phyloP scores from a whole-genome alignment of 495 filamentous ascomycete species.

The Penicillium longicatenatum region DNA sequence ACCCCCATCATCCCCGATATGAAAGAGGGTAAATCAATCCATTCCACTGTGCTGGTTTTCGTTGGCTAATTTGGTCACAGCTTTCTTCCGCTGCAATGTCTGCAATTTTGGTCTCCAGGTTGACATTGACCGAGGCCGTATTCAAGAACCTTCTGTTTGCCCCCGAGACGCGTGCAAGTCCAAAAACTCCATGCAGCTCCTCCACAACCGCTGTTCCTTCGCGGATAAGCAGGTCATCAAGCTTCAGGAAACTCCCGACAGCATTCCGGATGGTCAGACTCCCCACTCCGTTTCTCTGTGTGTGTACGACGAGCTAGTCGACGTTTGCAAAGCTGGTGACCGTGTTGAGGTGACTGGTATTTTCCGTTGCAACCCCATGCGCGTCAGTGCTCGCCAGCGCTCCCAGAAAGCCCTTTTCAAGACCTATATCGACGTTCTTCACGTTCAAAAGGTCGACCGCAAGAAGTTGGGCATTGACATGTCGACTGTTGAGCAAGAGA shows the following conservation, averaged over 20 bases:
- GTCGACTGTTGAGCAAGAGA: conserved; percentile 84
- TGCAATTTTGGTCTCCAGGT: conserved; percentile 91
- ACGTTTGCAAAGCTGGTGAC: conserved; percentile 97
- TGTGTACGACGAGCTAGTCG: conserved; percentile 94
- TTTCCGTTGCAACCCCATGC: conserved; percentile 90
- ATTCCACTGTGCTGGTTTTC: not conserved
- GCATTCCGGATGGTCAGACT: conserved; percentile 87
- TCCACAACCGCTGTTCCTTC: conserved; percentile 95
- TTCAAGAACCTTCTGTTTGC: conserved; percentile 90
- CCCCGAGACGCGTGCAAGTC: conserved; percentile 81
- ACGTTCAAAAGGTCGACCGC: conserved; percentile 95
- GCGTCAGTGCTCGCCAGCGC: conserved; percentile 91
- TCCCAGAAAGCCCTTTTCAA: conserved; percentile 95
- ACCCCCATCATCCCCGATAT: conserved; percentile 98
- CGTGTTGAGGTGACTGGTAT: conserved; percentile 95
- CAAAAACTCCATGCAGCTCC: conserved; percentile 95
- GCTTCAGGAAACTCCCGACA: conserved; percentile 95
- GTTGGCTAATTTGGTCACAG: conserved; percentile 30
- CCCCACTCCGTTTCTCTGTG: conserved; percentile 98
- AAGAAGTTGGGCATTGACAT: conserved; percentile 89
- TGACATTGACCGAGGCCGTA: conserved; percentile 91
- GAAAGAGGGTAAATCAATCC: conserved; percentile 66
- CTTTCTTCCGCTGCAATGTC: conserved; percentile 92
- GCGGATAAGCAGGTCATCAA: conserved; percentile 99
- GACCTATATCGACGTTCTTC: conserved; percentile 93